Evolutionary conservation across 1,284 basidiomycete species (phyloP), one percentile per base, ranked within the genome.

Genomic region (Papiliotrema fonsecae): DNA sequence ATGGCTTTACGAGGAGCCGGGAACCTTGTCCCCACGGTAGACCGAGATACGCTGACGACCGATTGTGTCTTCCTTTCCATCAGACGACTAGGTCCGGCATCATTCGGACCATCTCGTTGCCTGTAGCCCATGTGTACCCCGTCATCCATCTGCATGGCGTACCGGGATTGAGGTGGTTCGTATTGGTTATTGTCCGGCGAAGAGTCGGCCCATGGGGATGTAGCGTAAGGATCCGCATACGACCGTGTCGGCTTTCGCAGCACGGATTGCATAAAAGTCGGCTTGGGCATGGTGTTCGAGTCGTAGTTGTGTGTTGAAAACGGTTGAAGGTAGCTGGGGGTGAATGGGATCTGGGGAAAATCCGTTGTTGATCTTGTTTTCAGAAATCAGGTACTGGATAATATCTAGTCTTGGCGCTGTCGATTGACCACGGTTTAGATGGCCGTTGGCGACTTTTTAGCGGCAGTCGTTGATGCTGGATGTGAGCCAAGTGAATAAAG

Each of bases 241-340:
- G 60, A 65, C 18, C 68, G 56, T 0, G 69, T 64, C 10, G 69
- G 69, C 35, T 69, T 66, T 22, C 61, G 51, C 10, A 70, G 52
- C 11, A 68, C 65, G 6, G 60, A 25, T 39, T 72, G 62, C 19
- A 72, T 37, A 37, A 72, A 64, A 9, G 63, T 67, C 18, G 67
- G 65, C 51, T 61, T 65, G 2, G 68, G 63, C 69, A 72, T 72
- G 32, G 39, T 51, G 45, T 18, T 26, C 21, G n/a, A 13, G n/a
- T 9, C 27, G 42, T 21, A 35, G 25, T 18, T n/a, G 32, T 44
- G 36, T 19, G 11, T 26, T 27, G 39, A 45, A n/a, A n/a, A n/a
- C n/a, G n/a, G n/a, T n/a, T n/a, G n/a, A 25, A 34, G 41, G 14
- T 30, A 38, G 42, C 9, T 30, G 16, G 16, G 22, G 24, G 32